These are phyloP conservation scores for Collybia sp. DNA, from an alignment of 768 basidiomycete genomes.

Conservation along the genomic window DNA sequence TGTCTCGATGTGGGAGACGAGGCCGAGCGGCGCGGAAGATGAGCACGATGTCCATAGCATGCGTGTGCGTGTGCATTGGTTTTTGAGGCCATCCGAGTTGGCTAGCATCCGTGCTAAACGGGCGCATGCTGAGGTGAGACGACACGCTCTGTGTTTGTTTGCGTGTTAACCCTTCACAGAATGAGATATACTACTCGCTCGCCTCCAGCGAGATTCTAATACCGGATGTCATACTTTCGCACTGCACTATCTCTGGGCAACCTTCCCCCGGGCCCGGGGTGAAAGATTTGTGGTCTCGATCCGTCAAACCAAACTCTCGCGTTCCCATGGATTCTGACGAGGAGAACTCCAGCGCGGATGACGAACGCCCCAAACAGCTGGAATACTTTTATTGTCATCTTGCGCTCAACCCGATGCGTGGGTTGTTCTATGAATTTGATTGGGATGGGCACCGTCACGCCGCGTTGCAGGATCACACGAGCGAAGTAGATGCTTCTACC, in stretches of 20 bases:
- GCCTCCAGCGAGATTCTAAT: constrained; percentile 40
- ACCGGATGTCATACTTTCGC: constrained; percentile 46
- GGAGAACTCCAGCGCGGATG: constrained; percentile 14
- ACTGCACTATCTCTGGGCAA: constrained; percentile 41
- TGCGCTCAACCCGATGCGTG: constrained; percentile 54
- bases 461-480: constrained; percentile 28
- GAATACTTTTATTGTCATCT: constrained; percentile 48
- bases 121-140: constrained; percentile 52
- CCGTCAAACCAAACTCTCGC: constrained; percentile 5
- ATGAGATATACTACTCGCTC: constrained; percentile 72
- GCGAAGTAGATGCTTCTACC: constrained; percentile 12
- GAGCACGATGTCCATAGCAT: constrained; percentile 35
- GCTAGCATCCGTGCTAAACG: constrained; percentile 56
- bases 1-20: constrained; percentile 61
- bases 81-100: constrained; percentile 61
- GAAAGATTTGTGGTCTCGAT: constrained; percentile 7
- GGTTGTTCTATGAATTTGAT: constrained; percentile 57
- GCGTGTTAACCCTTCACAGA: constrained; percentile 34
- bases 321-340: constrained; percentile 12
- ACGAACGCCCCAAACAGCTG: constrained; percentile 7
- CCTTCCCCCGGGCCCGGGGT: constrained; percentile 10
- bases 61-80: constrained; percentile 71
- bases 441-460: constrained; percentile 47
- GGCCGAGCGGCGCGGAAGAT: constrained; percentile 21
- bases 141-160: not conserved